Evolutionary conservation across 805 yeast genomes (phyloP), one percentile per base, ranked within the genome.

Genomic region (Kodamaea nitidulidarum): DNA sequence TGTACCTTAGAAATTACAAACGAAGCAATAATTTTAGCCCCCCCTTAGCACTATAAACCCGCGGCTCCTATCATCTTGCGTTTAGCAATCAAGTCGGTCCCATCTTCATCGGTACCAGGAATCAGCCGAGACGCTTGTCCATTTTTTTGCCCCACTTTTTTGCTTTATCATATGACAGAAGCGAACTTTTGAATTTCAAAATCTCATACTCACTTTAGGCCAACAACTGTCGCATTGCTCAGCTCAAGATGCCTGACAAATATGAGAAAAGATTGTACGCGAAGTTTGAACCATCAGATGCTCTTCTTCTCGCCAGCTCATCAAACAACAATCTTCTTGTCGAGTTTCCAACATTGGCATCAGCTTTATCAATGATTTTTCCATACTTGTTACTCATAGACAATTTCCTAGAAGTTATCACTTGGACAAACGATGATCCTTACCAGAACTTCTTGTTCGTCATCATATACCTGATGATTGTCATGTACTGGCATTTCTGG

Each of bases 401-500:
- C 50, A 56, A 63, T 30, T 40, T 66, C 5, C 51, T 76, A 12
- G 72, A 72, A 27, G 52, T 72, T 10, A 43, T 75, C 15, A 75
- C 81, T 1, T 76, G 82, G 82, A 75, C 82, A 1, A 73, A 74
- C 42, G 71, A 64, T 4, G 75, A 73, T 39, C 67, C 71, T 7
- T 73, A 71, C 46, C 61, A 61, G 43, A 76, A 75, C 47, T 65
- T 73, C 40, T 49, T 75, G 5, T 26, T 67, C 1, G 58, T 73
- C 22, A 65, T 66, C 4, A 43, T 51, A 1, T 71, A 67, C 45
- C 59, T 70, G 9, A 55, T 63, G 22, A 21, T 67, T 1, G 66
- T 74, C 10, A 46, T 65, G 49, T 65, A 73, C 45, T 75, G 81
- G 81, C 41, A 55, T 4, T 27, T 51, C 7, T 42, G 71, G 16